A percentile compares a stretch with the other conserved stretches of the same genome.
These are phyloP conservation scores for Chimonanthus praecox DNA, from an alignment of 164 flowering plant species.

Conservation along the genomic window DNA sequence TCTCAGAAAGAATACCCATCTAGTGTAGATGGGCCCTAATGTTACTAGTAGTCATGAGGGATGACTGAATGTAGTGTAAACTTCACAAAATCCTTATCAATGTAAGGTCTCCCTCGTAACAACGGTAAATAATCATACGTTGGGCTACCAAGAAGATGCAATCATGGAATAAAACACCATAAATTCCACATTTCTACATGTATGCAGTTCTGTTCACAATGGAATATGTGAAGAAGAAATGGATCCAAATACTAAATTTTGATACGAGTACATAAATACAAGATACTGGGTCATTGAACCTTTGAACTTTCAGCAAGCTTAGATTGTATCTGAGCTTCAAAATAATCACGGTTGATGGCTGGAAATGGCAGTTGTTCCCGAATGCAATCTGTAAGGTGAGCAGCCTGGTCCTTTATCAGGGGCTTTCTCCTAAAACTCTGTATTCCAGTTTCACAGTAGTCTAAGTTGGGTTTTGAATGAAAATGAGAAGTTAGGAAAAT, in stretches of 20 bases:
- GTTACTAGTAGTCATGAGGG: too few species aligned
- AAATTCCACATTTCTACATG: background rate
- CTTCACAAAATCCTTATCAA: background rate
- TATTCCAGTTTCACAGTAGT: constrained; percentile 1
- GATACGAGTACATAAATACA: background rate
- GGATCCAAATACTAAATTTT: background rate
- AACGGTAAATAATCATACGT: too few species aligned
- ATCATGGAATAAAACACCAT: background rate
- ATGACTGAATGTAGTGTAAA: background rate
- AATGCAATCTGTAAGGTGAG: constrained; percentile 43
- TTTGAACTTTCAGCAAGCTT: constrained; percentile 3
- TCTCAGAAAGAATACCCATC: too few species aligned
- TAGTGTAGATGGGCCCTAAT: too few species aligned
- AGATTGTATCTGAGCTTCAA: constrained; percentile 27
- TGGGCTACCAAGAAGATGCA: too few species aligned
- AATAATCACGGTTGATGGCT: constrained; percentile 6
- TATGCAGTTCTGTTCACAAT: background rate
- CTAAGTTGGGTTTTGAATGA: background rate
- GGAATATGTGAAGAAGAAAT: background rate
- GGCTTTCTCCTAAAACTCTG: constrained; percentile 60
- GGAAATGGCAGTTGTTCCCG: constrained; percentile 28
- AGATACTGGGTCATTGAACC: background rate
- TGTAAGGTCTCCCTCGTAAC: background rate
- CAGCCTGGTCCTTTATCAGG: constrained; percentile 40
- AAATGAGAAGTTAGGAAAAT: background rate